These are phyloP conservation scores for Coemansia sp. DNA, from an alignment of 192 early-diverging fungal species.

Conservation along the genomic window DNA sequence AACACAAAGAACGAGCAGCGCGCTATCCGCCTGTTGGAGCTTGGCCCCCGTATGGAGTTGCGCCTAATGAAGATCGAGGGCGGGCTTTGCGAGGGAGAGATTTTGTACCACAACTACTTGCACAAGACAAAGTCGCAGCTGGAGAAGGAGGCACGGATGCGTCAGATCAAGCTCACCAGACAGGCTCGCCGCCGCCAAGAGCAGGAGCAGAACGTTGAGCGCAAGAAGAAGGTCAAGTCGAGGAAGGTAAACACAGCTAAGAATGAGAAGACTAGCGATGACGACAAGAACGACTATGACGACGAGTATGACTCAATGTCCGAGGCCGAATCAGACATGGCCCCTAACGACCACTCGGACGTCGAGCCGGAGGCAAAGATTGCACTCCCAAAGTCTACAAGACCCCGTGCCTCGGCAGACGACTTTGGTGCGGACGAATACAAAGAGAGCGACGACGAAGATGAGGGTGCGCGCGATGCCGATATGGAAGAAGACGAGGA, in stretches of 20 bases:
- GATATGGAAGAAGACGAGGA: conserved; percentile 14
- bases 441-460: conserved; percentile 9
- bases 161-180: conserved; percentile 64
- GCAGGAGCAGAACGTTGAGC: conserved; percentile 84
- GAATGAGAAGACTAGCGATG: conserved; percentile 18
- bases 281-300: conserved; percentile 40
- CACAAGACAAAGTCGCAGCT: conserved; percentile 76
- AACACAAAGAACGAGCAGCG: conserved; percentile 80
- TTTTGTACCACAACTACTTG: conserved; percentile 87
- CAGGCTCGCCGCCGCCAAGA: conserved; percentile 72
- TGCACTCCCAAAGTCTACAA: conserved; percentile 34
- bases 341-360: conserved; percentile 39
- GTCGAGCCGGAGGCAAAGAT: conserved; percentile 39
- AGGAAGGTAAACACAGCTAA: conserved; percentile 23
- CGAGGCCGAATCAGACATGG: conserved; percentile 8
- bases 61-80: conserved; percentile 85
- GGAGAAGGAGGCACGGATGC: conserved; percentile 61
- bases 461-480: conserved; percentile 2
- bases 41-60: conserved; percentile 91
- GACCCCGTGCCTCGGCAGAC: conserved; percentile 41
- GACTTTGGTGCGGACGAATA: conserved; percentile 51
- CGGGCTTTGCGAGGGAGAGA: conserved; percentile 89
- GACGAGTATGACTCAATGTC: conserved; percentile 45
- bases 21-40: conserved; percentile 82
- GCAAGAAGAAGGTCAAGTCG: conserved; percentile 71